Conservation (phyloP, 2,329 filamentous ascomycete genomes). For the Acrodontium crateriforme region DNA sequence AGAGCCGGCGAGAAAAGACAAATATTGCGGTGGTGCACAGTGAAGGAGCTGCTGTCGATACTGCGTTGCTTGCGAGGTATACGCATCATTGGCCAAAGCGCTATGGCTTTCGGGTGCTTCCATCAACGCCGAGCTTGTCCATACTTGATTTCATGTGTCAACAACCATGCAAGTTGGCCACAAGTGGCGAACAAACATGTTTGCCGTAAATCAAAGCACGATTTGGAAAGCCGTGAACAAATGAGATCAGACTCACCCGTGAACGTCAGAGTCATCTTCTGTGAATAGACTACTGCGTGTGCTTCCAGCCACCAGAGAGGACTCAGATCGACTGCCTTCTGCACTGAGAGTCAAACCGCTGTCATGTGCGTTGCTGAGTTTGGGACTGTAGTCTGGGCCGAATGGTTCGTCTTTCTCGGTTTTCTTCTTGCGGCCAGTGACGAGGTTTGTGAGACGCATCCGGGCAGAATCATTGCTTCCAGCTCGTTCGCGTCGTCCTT, state of each 20-base stretch:
- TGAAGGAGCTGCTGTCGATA: too few species aligned
- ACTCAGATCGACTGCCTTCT: constrained; percentile 12
- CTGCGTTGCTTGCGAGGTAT: too few species aligned
- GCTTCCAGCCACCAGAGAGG: constrained; percentile 28
- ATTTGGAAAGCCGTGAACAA: too few species aligned
- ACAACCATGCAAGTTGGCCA: too few species aligned
- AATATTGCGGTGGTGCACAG: too few species aligned
- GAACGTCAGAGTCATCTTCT: constrained; percentile 37
- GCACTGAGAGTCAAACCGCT: constrained; percentile 4
- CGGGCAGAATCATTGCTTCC: constrained; percentile 25
- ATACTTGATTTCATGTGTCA: too few species aligned
- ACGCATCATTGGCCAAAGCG: too few species aligned
- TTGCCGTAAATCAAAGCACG: too few species aligned
- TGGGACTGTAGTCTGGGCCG: constrained; percentile 8
- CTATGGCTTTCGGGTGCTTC: too few species aligned
- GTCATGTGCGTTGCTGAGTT: constrained; percentile 27
- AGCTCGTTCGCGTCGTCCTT: constrained; percentile 21
- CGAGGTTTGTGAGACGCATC: constrained; percentile 38
- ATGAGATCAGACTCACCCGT: constrained; percentile 16
- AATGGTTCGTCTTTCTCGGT: constrained; percentile 7
- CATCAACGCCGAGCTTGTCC: too few species aligned
- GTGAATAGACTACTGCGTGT: constrained; percentile 36
- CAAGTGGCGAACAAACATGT: too few species aligned
- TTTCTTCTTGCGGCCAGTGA: constrained; percentile 16
- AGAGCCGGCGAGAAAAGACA: too few species aligned